These are phyloP conservation scores for Dittrichia graveolens DNA, from an alignment of 129 eudicot species.

Conservation along the genomic window DNA sequence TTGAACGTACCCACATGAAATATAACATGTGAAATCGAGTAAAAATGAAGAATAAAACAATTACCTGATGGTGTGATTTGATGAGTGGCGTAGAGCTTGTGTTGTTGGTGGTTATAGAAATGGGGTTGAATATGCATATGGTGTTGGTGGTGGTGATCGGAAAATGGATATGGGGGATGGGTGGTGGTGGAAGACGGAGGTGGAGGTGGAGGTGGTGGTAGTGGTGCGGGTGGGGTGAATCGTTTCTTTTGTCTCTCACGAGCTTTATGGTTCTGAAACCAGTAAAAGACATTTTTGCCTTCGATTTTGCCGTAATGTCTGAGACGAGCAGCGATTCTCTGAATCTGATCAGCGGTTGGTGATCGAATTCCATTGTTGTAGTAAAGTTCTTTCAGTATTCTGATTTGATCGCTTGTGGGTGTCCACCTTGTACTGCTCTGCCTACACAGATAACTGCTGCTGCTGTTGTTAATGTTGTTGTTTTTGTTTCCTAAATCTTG, in stretches of 20 bases:
- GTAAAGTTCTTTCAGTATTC: constrained; percentile 90
- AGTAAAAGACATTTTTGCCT: constrained; percentile 95
- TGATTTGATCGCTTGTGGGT: constrained; percentile 93
- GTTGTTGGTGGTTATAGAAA: constrained; percentile 36
- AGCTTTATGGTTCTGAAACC: constrained; percentile 99
- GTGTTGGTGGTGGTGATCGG: constrained; percentile 32
- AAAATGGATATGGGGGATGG: constrained; percentile 22
- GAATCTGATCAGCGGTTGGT: constrained; percentile 91
- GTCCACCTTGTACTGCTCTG: constrained; percentile 95
- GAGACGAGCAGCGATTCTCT: constrained; percentile 75
- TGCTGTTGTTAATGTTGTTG: background rate
- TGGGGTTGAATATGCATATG: constrained; percentile 24
- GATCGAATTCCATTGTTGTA: constrained; percentile 94
- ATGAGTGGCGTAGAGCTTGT: constrained; percentile 35
- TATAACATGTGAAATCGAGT: background rate
- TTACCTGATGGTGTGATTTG: constrained; percentile 33
- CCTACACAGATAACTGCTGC: constrained; percentile 56
- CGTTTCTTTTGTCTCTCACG: constrained; percentile 95
- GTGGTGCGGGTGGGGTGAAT: constrained; percentile 38
- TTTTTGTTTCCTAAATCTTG: constrained; percentile 26
- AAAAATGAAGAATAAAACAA: background rate
- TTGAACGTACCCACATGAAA: constrained; percentile 10
- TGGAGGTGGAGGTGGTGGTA: constrained; percentile 29
- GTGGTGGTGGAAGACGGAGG: constrained; percentile 21
- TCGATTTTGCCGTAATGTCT: constrained; percentile 95